Base-by-base conservation (phyloP, 202 grass and related monocot genomes). In the Setaria viridis region DNA sequence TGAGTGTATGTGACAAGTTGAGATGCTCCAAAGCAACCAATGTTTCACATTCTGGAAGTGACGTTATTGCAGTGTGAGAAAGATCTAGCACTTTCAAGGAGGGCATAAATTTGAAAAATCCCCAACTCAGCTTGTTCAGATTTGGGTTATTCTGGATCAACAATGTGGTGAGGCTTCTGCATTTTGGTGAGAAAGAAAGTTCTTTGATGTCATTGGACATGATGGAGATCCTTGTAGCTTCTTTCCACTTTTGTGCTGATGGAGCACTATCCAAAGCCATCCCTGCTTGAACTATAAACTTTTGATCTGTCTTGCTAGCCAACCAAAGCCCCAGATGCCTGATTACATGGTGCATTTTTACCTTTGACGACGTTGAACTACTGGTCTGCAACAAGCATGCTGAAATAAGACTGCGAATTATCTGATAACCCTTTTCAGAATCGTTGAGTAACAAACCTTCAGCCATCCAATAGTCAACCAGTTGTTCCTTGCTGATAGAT, bases 71-170 rank as follows among this genome's bases (percentile, higher is more conserved):
- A 59, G 95, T 95, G 58, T 88, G 63, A 11, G 95, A 95, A 82
- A 97, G 95, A 76, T 97, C 95, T 4, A 97, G 95, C 35, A 93
- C 90, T 85, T 73, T 97, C 74, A 97, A 91, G 13, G 80, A 79
- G 0, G 62, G 64, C 95, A 97, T 93, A 80, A 6, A 87, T 62
- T 49, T 90, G 63, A 95, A 95, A 77, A 97, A 93, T 6, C 56
- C 81, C 29, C 49, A 64, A 33, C 60, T 35, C 15, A 97, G 80
- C 35, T 57, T 86, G n/a, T 82, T 56, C 70, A 97, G 76, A 25
- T 88, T 88, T 62, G 84, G 72, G 43, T 97, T 97, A 67, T 95
- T 93, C 59, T 93, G 95, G 43, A 93, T 67, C 71, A 97, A 63
- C 43, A 97, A 70, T 14, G 92, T 97, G 21, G 74, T 88, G 19